Evolutionary conservation across 129 eudicot genomes (phyloP).

Genomic region (Ambrosia artemisiifolia): DNA sequence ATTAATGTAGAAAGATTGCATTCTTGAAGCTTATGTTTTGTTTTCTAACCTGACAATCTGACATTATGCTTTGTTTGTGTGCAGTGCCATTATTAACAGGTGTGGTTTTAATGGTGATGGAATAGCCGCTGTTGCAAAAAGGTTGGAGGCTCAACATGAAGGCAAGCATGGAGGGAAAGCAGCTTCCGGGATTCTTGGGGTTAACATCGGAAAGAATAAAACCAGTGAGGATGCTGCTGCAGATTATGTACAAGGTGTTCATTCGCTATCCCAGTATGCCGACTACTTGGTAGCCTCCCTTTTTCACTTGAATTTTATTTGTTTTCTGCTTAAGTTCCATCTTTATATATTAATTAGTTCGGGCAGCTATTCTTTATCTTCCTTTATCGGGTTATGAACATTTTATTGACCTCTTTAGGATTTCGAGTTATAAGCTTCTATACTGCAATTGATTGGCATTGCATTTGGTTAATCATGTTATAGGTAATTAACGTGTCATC

Average conservation of each 20-base stretch:
- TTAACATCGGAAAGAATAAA: conserved; percentile 92
- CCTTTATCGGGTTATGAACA: not conserved
- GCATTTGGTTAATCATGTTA: not conserved
- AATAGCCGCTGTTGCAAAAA: conserved; percentile 79
- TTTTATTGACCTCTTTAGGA: not conserved
- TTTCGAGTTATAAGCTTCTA: not conserved
- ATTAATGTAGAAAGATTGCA: too few species aligned
- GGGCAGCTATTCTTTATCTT: not conserved
- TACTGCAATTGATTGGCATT: not conserved
- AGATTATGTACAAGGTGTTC: conserved; percentile 96
- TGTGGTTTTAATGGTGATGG: conserved; percentile 99
- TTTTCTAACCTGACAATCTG: too few species aligned
- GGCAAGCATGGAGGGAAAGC: conserved; percentile 82
- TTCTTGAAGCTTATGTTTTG: too few species aligned
- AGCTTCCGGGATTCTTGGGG: conserved; percentile 93
- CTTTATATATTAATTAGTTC: not conserved
- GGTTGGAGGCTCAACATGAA: conserved; percentile 81
- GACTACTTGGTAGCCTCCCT: conserved; percentile 82
- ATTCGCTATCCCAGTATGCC: conserved; percentile 94
- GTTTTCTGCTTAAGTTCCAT: conserved; percentile 2
- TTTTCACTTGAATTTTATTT: not conserved
- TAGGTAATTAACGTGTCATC: conserved; percentile 93
- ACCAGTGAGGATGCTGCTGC: conserved; percentile 93
- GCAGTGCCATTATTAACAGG: conserved; percentile 93
- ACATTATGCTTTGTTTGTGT: conserved; percentile 18